Evolutionary conservation across 1,284 basidiomycete species (phyloP).

Genomic region (Ganoderma leucocontextum): DNA sequence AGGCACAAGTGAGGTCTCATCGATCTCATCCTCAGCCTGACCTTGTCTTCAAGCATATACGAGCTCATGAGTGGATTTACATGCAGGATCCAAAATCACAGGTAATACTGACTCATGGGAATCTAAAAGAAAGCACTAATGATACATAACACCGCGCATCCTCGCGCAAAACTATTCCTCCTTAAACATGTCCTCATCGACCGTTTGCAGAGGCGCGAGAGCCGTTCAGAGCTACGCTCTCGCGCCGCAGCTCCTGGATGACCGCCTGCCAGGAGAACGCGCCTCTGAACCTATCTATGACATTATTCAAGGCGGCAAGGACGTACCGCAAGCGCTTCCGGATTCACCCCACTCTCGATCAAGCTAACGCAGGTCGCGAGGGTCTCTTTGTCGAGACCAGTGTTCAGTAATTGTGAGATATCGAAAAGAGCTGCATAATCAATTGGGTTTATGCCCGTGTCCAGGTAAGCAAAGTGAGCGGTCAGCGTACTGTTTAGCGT

Average conservation of each 20-base stretch:
- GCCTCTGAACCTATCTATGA: not conserved
- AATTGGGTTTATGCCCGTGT: not conserved
- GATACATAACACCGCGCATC: not conserved
- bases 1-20: not conserved
- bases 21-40: not conserved
- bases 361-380: constrained; percentile 83
- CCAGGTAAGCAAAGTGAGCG: not conserved
- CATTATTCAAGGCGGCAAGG: not conserved
- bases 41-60: not conserved
- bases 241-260: constrained; percentile 76
- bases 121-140: not conserved
- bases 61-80: not conserved
- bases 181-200: constrained; percentile 12
- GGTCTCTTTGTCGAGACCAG: constrained; percentile 83
- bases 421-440: constrained; percentile 71
- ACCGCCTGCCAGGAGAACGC: constrained; percentile 60
- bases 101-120: not conserved
- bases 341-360: constrained; percentile 87
- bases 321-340: constrained; percentile 85
- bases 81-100: not conserved
- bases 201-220: constrained; percentile 35
- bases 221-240: constrained; percentile 52
- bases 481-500: constrained; percentile 76
- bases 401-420: constrained; percentile 85
- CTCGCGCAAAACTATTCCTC: not conserved